These are phyloP conservation scores for Claviceps digitariae DNA, from an alignment of 2,329 filamentous ascomycete genomes.

Conservation along the genomic window DNA sequence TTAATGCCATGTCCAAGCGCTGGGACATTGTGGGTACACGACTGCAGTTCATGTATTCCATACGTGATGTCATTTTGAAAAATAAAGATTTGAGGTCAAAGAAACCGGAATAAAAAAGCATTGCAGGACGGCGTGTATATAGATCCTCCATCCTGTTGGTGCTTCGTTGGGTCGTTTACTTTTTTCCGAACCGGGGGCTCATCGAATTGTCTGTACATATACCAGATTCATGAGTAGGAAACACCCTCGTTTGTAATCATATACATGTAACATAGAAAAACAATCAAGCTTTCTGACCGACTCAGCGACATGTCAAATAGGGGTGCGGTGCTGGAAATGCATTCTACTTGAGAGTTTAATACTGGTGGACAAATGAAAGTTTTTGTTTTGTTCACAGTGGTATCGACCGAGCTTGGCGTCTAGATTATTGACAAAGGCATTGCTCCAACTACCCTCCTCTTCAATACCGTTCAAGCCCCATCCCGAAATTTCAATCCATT, in stretches of 20 bases:
- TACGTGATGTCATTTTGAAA: slow-evolving; percentile 29
- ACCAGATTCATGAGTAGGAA: not conserved
- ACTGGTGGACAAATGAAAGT: slow-evolving; percentile 11
- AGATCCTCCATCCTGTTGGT: not conserved
- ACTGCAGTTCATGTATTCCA: slow-evolving; percentile 31
- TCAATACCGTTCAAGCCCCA: slow-evolving; percentile 10
- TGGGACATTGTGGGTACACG: slow-evolving; percentile 31
- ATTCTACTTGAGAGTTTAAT: not conserved
- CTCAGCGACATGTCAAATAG: not conserved
- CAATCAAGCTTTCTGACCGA: not conserved
- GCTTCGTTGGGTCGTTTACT: not conserved
- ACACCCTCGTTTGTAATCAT: not conserved
- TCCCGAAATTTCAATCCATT: slow-evolving; percentile 4
- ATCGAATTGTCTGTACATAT: not conserved
- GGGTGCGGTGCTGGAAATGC: not conserved
- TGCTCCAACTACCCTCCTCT: slow-evolving; percentile 13
- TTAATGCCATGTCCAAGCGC: slow-evolving; percentile 31
- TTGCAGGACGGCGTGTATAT: not conserved
- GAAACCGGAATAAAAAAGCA: slow-evolving; percentile 12
- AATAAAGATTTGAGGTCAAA: slow-evolving; percentile 18
- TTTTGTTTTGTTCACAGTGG: slow-evolving; percentile 10
- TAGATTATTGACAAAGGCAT: slow-evolving; percentile 19
- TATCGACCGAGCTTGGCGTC: slow-evolving; percentile 16
- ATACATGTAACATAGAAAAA: not conserved
- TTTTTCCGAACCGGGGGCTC: not conserved